Evolutionary conservation across 208 protist genomes (phyloP).

Genomic region (Angomonas deanei): DNA sequence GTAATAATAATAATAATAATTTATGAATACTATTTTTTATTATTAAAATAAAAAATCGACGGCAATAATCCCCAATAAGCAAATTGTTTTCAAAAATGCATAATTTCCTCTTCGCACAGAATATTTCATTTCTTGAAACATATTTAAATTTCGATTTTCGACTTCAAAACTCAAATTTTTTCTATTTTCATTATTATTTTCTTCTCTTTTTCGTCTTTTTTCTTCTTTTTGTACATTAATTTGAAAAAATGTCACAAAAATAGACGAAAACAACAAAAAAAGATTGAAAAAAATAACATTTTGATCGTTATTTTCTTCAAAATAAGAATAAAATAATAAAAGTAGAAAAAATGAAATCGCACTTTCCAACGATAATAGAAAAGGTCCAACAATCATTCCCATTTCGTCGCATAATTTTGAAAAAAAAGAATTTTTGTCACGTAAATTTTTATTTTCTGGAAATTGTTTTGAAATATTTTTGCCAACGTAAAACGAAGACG

Average conservation of each 20-base stretch:
- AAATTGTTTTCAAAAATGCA: too few relatives aligned
- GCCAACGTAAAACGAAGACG: not conserved
- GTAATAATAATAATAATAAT: not conserved
- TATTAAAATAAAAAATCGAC: not conserved
- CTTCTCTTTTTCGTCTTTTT: too few relatives aligned
- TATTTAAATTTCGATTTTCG: too few relatives aligned
- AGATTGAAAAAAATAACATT: too few relatives aligned
- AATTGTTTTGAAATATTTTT: not conserved
- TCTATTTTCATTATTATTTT: too few relatives aligned
- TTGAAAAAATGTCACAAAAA: too few relatives aligned
- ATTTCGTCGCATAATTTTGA: not conserved
- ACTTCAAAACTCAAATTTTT: too few relatives aligned
- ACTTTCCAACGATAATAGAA: not conserved
- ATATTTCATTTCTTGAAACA: too few relatives aligned
- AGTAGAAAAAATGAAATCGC: not conserved
- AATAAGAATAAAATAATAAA: conserved; percentile 1
- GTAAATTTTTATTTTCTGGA: conserved; percentile 4
- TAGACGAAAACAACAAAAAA: too few relatives aligned
- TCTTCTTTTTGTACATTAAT: too few relatives aligned
- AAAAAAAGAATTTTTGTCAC: not conserved
- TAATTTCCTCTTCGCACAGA: too few relatives aligned
- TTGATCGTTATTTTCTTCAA: not conserved
- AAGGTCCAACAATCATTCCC: not conserved
- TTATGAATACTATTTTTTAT: not conserved
- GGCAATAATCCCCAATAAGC: too few relatives aligned